A percentile compares a stretch with the other conserved stretches of the same genome.
phyloP scores from a whole-genome alignment of 164 flowering plant genomes.

The Piper longum region DNA sequence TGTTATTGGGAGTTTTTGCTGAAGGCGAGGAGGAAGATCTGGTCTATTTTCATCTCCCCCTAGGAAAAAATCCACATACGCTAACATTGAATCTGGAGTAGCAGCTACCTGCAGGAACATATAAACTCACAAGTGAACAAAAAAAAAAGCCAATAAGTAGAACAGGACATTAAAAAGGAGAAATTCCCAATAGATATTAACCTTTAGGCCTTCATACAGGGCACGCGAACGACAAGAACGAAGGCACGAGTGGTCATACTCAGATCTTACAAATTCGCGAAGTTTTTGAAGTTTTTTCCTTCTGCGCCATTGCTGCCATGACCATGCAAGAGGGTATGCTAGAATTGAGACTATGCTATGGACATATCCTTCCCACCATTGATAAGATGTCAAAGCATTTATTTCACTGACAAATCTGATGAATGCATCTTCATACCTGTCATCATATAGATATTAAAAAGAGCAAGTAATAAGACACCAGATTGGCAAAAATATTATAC shows the following conservation, averaged over 20 bases:
- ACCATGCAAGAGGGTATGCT: constrained; percentile 86
- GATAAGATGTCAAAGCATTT: constrained; percentile 74
- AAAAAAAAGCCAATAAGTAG: background rate
- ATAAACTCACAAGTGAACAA: background rate
- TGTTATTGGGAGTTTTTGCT: constrained; percentile 68
- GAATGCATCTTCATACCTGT: constrained; percentile 91
- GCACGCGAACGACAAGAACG: constrained; percentile 98
- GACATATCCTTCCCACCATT: constrained; percentile 97
- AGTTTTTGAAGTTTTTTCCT: constrained; percentile 60
- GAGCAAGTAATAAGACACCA: background rate
- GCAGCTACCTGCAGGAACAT: constrained; percentile 59
- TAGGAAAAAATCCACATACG: constrained; percentile 80
- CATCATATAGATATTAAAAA: constrained; percentile 1
- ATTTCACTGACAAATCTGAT: constrained; percentile 87
- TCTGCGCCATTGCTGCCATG: constrained; percentile 83
- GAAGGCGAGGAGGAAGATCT: constrained; percentile 83
- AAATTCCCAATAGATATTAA: constrained; percentile 6
- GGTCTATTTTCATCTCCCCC: constrained; percentile 95
- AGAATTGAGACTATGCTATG: constrained; percentile 55
- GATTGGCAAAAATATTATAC: background rate
- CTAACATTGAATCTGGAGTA: constrained; percentile 84
- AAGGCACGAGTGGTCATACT: constrained; percentile 92
- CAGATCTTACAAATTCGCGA: constrained; percentile 94
- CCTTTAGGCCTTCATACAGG: constrained; percentile 98
- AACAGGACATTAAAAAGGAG: background rate